Percentiles rank a stretch among this genome's conserved stretches.
These are phyloP conservation scores for Magnolia kwangsiensis DNA, from an alignment of 164 flowering plant genomes.

Conservation along the genomic window DNA sequence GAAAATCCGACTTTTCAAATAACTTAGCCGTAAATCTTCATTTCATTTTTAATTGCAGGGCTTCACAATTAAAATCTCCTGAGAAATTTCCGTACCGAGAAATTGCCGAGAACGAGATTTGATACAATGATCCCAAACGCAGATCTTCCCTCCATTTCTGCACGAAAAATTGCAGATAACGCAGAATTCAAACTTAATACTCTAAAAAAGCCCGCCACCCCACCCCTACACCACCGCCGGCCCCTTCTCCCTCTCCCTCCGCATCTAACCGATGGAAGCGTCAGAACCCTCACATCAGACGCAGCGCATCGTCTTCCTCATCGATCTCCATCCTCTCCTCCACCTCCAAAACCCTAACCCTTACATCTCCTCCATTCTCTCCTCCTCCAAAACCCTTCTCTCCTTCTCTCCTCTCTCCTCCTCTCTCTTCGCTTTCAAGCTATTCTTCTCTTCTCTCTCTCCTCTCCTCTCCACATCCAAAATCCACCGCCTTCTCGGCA, in stretches of 20 bases:
- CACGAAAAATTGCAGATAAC: background rate
- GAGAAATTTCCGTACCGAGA: too few relatives aligned
- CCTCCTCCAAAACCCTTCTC: constrained; percentile 41
- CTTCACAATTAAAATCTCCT: too few relatives aligned
- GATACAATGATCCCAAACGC: too few relatives aligned
- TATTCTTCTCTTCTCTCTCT: constrained; percentile 82
- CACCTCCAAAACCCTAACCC: constrained; percentile 37
- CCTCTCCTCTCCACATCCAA: constrained; percentile 61
- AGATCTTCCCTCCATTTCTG: background rate
- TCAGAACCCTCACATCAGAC: constrained; percentile 36
- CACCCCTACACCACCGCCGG: background rate
- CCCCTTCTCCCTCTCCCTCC: background rate
- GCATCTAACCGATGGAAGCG: background rate
- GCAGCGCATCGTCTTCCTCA: constrained; percentile 63
- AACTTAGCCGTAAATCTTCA: too few relatives aligned
- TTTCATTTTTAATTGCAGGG: too few relatives aligned
- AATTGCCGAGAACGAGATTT: too few relatives aligned
- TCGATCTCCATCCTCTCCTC: constrained; percentile 75
- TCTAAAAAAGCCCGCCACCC: background rate
- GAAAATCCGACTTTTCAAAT: too few relatives aligned
- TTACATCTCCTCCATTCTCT: constrained; percentile 61
- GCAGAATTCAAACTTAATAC: background rate
- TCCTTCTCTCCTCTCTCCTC: constrained; percentile 51
- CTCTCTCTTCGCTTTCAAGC: constrained; percentile 71
- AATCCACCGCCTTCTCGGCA: constrained; percentile 35